Evolutionary conservation across 495 filamentous ascomycete species (phyloP), one percentile per base, ranked within the genome.

Genomic region (Cercophora samala): DNA sequence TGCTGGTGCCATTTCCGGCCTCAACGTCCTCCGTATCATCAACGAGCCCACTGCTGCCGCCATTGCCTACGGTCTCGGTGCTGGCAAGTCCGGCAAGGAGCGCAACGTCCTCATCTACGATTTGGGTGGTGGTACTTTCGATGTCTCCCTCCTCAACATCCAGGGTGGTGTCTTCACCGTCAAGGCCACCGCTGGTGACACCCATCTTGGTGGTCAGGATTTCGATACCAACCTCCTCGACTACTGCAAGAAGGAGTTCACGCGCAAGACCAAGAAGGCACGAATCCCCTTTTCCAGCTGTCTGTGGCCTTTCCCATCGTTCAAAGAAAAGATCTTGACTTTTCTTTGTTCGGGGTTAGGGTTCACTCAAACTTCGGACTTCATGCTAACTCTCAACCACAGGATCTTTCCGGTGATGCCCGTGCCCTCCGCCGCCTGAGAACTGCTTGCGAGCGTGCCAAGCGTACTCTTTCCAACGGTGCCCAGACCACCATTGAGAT

Each of bases 151-250:
- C 63, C 86, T 98, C 63, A 96, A 94, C 81, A 98, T 98, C 76
- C 93, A 98, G 83, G 94, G 96, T 82, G 95, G 95, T 88, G 96
- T 98, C 81, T 98, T 98, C 87, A 97, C 97, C 75, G 95, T 99
- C 79, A 96, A 94, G 86, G 91, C 95, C 46, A 98, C 95, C 68
- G 95, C 96, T 74, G 95, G 95, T 90, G 95, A 99, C 78, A 99
- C 95, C 76, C 95, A 98, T 82, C 85, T 98, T 82, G 95, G 96
- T 88, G 95, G 96, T 81, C 93, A 97, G 82, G 96, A 99, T 83
- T 98, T 98, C 78, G 95, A 99, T 81, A 97, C 94, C 83, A 93
- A 93, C 79, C 87, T 99, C 26, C 88, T 99, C 64, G 96, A 97
- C 76, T 90, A 97, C 86, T 97, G 97, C 83, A 92, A 92, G 74